Percentiles rank a stretch among this genome's conserved stretches.
These are phyloP conservation scores for Hypomontagnella submonticulosa DNA, from an alignment of 495 filamentous ascomycete species.

Conservation along the genomic window DNA sequence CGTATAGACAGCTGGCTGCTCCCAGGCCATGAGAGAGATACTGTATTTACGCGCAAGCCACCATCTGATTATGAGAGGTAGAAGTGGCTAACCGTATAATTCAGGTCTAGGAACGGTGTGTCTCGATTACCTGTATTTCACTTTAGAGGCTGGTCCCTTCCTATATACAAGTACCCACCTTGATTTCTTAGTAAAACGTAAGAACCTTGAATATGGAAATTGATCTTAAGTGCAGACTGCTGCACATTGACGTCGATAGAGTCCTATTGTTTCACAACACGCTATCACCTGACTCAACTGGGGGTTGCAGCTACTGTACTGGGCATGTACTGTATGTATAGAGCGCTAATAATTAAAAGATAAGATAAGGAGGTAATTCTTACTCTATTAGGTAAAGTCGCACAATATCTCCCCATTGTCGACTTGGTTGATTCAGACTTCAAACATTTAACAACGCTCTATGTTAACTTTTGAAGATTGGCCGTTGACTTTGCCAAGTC, in stretches of 20 bases:
- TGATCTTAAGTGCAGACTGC: conserved; percentile 1
- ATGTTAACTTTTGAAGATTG: conserved; percentile 1
- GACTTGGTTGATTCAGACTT: not conserved
- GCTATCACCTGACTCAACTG: no score
- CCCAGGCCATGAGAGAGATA: conserved; percentile 19
- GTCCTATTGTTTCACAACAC: conserved; percentile 4
- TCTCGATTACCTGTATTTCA: conserved; percentile 11
- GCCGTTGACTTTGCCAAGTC: conserved; percentile 18
- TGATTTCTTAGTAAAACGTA: no score
- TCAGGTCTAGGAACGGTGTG: not conserved
- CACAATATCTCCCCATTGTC: conserved; percentile 7
- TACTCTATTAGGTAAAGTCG: conserved; percentile 29
- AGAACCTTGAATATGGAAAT: conserved; percentile 2
- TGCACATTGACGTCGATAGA: conserved; percentile 40
- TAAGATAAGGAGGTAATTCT: conserved; percentile 32
- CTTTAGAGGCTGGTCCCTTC: conserved; percentile 16
- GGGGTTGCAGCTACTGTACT: no score
- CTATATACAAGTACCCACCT: conserved; percentile 2
- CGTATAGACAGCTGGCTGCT: not conserved
- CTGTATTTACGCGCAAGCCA: conserved; percentile 18
- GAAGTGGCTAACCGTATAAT: not conserved
- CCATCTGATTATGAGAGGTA: conserved; percentile 9
- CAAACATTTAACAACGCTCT: conserved; percentile 15
- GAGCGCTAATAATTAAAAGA: conserved; percentile 7
- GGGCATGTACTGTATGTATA: not conserved